Base-by-base conservation (phyloP, 164 flowering plant species). In the Berberis vulgaris region DNA sequence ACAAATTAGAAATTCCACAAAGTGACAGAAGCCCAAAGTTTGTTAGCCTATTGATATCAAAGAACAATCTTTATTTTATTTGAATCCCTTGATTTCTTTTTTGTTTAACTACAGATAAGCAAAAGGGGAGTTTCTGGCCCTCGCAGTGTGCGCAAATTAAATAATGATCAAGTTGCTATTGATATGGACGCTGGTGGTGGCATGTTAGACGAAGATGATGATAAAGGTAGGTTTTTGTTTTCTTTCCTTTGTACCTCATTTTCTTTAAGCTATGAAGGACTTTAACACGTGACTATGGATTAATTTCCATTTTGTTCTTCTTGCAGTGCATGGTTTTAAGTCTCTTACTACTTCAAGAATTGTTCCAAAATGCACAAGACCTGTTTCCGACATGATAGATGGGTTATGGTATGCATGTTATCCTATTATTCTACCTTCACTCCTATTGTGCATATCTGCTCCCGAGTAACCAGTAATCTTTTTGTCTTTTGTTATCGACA, bases 271-370 rank as follows among this genome's bases (percentile, higher is more conserved):
- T 26, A 26, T 26, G 26, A 10, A 7, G n/a, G 11, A 52, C 10
- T 7, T 52, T 52, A 7, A 10, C 2, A 52, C 54, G 11, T 10
- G 54, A 10, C n/a, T 2, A 7, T 10, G 13, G 10, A 26, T 10
- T 52, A 52, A 52, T 52, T 52, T 52, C 54, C 8, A 5, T 8
- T 6, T 52, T 12, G 8, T 12, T 40, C 40, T 7, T 41, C 45
- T 26, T 26, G 26, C 60, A 91, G 99, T 81, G 54, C 99, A 95
- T 80, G 97, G 96, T 65, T 95, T 95, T 82, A 95, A 86, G 81
- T 89, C 97, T 0, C 96, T 95, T 47, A 74, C 92, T 3, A 83
- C 88, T 62, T 89, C 99, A 67, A 89, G 83, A 76, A 69, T 95
- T 68, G 84, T 95, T 49, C 99, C 99, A 63, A 83, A 75, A 74